Evolutionary conservation across 345 rosid genomes (phyloP).

Genomic region (Hibiscus tridactylites): DNA sequence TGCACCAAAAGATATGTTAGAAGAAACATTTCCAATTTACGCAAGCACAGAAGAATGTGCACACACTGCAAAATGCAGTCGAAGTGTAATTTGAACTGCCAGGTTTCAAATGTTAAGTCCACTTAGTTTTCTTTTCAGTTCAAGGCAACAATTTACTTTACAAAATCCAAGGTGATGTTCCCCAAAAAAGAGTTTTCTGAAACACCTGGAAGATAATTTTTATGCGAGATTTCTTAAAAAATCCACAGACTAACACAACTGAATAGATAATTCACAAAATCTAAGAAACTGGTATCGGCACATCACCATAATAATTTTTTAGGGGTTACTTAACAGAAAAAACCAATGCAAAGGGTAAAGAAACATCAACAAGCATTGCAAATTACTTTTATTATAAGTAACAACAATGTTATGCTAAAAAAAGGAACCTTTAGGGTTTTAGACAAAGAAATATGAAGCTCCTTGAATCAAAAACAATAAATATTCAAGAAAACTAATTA

Average conservation of each 20-base stretch:
- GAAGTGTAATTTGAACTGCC: background rate
- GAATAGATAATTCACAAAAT: background rate
- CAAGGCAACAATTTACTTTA: background rate
- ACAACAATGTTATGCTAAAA: background rate
- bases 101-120: background rate
- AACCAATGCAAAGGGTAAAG: background rate
- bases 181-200: background rate
- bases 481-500: background rate
- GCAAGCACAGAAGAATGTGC: too few species aligned
- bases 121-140: background rate
- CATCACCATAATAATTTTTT: background rate
- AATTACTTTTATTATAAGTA: background rate
- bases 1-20: background rate
- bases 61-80: background rate
- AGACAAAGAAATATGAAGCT: background rate
- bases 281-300: background rate
- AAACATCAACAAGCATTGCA: background rate
- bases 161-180: background rate
- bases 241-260: too few species aligned
- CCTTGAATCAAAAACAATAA: background rate
- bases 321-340: background rate
- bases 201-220: background rate
- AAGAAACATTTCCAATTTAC: background rate
- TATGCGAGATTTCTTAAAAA: background rate
- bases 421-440: background rate